Conservation (phyloP, 306 rosid species). For the Fragaria ananassa region DNA sequence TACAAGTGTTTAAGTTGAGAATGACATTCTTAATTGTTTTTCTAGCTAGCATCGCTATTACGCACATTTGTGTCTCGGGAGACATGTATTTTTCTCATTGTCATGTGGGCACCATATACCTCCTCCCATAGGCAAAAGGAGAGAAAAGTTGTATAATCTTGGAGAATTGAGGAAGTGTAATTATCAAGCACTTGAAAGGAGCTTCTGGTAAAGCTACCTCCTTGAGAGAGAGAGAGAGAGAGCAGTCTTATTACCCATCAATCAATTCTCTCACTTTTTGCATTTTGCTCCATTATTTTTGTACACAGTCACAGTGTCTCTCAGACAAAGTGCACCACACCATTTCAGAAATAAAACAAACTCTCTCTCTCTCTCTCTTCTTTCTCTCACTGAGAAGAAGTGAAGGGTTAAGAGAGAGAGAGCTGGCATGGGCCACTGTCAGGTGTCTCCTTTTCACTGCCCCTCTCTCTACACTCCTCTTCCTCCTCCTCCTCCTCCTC, state of each 20-base stretch:
- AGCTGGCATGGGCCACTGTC: conserved; percentile 77
- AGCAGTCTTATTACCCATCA: background rate
- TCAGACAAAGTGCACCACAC: conserved; percentile 23
- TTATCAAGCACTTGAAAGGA: conserved; percentile 3
- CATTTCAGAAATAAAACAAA: background rate
- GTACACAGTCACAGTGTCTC: background rate
- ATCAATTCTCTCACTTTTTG: background rate
- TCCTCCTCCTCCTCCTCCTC: conserved; percentile 10
- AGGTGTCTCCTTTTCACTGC: conserved; percentile 50
- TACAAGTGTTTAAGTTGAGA: too few relatives aligned
- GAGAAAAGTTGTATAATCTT: background rate
- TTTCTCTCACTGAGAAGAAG: too few relatives aligned
- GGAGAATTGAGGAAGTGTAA: background rate
- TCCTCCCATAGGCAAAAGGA: too few relatives aligned
- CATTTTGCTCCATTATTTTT: conserved; percentile 31
- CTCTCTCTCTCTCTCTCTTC: background rate
- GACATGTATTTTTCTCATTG: too few relatives aligned
- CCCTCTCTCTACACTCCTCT: conserved; percentile 7
- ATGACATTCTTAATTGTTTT: too few relatives aligned
- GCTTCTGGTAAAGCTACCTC: conserved; percentile 15
- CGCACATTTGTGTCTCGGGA: too few relatives aligned
- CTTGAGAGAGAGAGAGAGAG: background rate
- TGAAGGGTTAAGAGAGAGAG: background rate
- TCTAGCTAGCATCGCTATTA: too few relatives aligned
- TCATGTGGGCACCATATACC: too few relatives aligned